phyloP scores from a whole-genome alignment of 805 yeast genomes.

The Teunomyces pallodes region DNA sequence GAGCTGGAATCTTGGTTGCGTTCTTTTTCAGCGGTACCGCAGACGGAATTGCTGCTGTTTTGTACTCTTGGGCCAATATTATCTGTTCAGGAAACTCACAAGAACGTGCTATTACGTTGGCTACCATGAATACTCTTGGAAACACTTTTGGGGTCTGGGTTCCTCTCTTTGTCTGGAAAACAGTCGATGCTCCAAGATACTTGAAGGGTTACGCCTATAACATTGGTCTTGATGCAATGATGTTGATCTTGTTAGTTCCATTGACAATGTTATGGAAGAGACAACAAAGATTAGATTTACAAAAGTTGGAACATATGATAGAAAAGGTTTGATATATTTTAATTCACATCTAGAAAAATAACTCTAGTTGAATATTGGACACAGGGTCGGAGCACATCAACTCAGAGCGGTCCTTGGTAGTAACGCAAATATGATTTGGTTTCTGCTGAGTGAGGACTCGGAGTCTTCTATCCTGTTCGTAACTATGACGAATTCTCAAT shows the following conservation, averaged over 20 bases:
- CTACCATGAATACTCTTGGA: conserved; percentile 19
- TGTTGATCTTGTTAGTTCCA: conserved; percentile 19
- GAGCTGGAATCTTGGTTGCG: conserved; percentile 24
- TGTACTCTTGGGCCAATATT: conserved; percentile 24
- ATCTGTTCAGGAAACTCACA: conserved; percentile 20
- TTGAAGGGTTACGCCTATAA: conserved; percentile 21
- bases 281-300: conserved; percentile 4
- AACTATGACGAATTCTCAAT: background rate
- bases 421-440: conserved; percentile 2
- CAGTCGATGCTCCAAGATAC: conserved; percentile 22
- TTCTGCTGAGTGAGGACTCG: background rate
- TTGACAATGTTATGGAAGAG: conserved; percentile 18
- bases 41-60: conserved; percentile 21
- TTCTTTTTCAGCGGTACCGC: conserved; percentile 21
- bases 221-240: conserved; percentile 10
- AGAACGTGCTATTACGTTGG: conserved; percentile 19
- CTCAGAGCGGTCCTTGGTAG: background rate
- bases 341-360: background rate
- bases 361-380: background rate
- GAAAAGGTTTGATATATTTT: background rate
- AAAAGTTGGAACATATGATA: background rate
- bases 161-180: conserved; percentile 19
- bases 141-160: conserved; percentile 23
- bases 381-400: conserved; percentile 1
- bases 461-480: background rate